Base-by-base conservation (phyloP, 371 early-diverging fungal species). In the Enterospora canceri region DNA sequence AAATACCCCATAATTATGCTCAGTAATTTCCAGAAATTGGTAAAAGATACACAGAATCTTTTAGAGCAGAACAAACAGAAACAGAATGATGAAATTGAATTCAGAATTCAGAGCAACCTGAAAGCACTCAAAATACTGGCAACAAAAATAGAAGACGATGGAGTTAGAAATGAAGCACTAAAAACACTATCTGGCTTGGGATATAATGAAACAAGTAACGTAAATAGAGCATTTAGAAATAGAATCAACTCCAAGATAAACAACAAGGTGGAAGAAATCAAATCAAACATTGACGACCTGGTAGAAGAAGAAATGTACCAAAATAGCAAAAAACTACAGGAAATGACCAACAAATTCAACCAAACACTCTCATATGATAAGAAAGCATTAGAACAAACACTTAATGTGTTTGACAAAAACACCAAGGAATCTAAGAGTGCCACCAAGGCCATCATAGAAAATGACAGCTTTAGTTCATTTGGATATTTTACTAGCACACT, bases 71-170 rank as follows among this genome's bases (percentile, higher is more conserved):
- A 46, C 46, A 19, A 46, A 46, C 46, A 19, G 15, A 46, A 46
- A 46, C 46, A 62, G 8, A 62, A 16, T 15, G 65, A 65, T 19
- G 65, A 65, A 5, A 12, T 65, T 16, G 12, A 67, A 33, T 8
- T 65, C 19, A 34, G 61, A 21, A 65, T 65, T 5, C 30, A 66
- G 4, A 65, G 65, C 63, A 65, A 65, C 30, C 59, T 65, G 4
- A 33, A 62, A 12, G 65, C 65, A 62, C 30, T 65, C n/a, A 55
- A 32, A 28, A n/a, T 65, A 24, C 59, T 65, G 32, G 57, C 47
- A 12, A n/a, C 8, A 8, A 23, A 15, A 15, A 65, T 65, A 12
- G 21, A 55, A 24, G 59, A 65, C 63, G 5, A 4, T n/a, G 63
- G 61, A 31, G 12, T 62, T 5, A 12, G 15, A 31, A 24, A 15